phyloP scores from a whole-genome alignment of 2,329 filamentous ascomycete species.

The Clarireedia hainanense region DNA sequence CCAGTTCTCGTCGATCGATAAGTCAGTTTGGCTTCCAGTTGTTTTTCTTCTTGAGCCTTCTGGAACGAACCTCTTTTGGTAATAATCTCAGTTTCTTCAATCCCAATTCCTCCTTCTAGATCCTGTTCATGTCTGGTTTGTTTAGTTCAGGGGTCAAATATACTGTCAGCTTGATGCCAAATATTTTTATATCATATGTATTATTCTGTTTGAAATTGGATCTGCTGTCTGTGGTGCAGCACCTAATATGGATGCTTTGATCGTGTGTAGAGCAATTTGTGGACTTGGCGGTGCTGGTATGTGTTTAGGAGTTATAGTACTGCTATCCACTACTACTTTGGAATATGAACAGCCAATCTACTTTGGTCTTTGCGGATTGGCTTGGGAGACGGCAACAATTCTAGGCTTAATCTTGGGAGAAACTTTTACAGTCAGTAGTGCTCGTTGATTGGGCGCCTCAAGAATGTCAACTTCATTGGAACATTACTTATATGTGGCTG shows the following conservation, averaged over 20 bases:
- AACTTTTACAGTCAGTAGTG: not conserved
- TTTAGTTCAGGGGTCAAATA: slow-evolving; percentile 13
- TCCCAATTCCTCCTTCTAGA: not conserved
- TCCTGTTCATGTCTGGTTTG: not conserved
- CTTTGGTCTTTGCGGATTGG: not conserved
- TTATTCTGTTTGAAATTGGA: slow-evolving; percentile 19
- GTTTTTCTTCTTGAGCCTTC: no score
- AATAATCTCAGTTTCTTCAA: not conserved
- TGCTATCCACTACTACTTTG: slow-evolving; percentile 33
- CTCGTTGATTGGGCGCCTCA: slow-evolving; percentile 1
- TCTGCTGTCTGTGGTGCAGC: slow-evolving; percentile 25
- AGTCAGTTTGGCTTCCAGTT: no score
- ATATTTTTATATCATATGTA: slow-evolving; percentile 14
- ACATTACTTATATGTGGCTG: not conserved
- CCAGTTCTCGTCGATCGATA: no score
- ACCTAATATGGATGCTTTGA: slow-evolving; percentile 33
- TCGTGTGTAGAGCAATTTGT: slow-evolving; percentile 35
- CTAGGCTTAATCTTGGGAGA: not conserved
- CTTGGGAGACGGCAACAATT: not conserved
- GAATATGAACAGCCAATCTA: slow-evolving; percentile 30
- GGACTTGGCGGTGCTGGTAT: slow-evolving; percentile 31
- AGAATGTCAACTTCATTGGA: slow-evolving; percentile 29
- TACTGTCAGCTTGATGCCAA: slow-evolving; percentile 23
- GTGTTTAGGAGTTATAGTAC: slow-evolving; percentile 39
- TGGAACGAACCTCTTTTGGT: no score